phyloP scores from a whole-genome alignment of 768 basidiomycete genomes.

The Amylocystis lapponica region DNA sequence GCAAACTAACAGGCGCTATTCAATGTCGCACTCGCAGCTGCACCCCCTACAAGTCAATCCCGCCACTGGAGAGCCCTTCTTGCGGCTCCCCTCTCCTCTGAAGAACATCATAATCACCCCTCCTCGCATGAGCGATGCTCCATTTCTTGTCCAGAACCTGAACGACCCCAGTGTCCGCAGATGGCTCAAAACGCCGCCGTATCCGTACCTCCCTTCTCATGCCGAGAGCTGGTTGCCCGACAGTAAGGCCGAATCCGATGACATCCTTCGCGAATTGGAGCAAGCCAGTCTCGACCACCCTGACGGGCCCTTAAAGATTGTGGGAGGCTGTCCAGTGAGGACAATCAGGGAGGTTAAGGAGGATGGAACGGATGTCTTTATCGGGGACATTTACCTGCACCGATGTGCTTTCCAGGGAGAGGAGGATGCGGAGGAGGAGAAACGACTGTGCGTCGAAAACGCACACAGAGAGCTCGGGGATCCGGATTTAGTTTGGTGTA shows the following conservation, averaged over 20 bases:
- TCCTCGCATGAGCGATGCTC: slow-evolving; percentile 41
- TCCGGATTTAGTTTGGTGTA: slow-evolving; percentile 50
- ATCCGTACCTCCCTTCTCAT: slow-evolving; percentile 44
- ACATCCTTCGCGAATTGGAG: slow-evolving; percentile 27
- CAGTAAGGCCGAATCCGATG: slow-evolving; percentile 26
- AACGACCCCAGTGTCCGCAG: slow-evolving; percentile 45
- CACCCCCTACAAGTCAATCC: slow-evolving; percentile 29
- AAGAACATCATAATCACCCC: slow-evolving; percentile 56
- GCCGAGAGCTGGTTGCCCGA: slow-evolving; percentile 34
- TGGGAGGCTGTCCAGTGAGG: slow-evolving; percentile 44
- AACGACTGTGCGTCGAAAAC: slow-evolving; percentile 35
- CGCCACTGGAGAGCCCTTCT: slow-evolving; percentile 42
- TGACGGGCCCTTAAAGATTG: slow-evolving; percentile 23
- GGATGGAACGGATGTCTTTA: slow-evolving; percentile 46
- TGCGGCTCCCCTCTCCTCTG: slow-evolving; percentile 45
- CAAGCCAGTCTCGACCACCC: slow-evolving; percentile 12
- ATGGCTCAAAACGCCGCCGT: slow-evolving; percentile 43
- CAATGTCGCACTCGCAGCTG: slow-evolving; percentile 19
- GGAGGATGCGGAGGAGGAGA: slow-evolving; percentile 32
- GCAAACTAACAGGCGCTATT: neutral
- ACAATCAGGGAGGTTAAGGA: slow-evolving; percentile 47
- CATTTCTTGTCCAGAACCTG: slow-evolving; percentile 31
- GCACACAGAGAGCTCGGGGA: slow-evolving; percentile 38
- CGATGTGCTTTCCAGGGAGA: slow-evolving; percentile 22
- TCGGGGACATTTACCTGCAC: slow-evolving; percentile 40